These are phyloP conservation scores for Thelonectria discophora DNA, from an alignment of 2,329 filamentous ascomycete genomes.

Conservation along the genomic window DNA sequence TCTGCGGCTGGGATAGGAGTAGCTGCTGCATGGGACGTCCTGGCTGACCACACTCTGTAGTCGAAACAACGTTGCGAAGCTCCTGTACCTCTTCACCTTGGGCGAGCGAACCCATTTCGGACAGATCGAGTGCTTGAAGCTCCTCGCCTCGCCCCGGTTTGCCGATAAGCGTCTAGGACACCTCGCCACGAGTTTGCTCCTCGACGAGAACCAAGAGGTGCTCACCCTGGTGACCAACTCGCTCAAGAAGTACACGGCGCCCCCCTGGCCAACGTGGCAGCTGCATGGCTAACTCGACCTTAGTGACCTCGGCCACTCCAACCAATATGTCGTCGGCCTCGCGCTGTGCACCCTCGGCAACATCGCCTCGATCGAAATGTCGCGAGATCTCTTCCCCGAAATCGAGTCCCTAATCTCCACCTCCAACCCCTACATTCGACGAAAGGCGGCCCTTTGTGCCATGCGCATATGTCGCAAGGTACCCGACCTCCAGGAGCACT, in stretches of 20 bases:
- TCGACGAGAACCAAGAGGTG: constrained; percentile 99
- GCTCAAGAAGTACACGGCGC: constrained; percentile 79
- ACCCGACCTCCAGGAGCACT: constrained; percentile 96
- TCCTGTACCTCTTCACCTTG: constrained; percentile 96
- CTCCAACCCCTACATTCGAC: constrained; percentile 96
- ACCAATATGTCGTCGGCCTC: constrained; percentile 97
- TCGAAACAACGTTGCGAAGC: constrained; percentile 98
- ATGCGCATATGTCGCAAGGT: constrained; percentile 99
- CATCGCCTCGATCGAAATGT: constrained; percentile 98
- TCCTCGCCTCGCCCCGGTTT: constrained; percentile 94
- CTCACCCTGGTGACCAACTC: constrained; percentile 97
- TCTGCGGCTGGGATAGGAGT: background rate
- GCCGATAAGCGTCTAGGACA: constrained; percentile 97
- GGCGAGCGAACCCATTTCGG: constrained; percentile 98
- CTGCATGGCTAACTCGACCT: constrained; percentile 28
- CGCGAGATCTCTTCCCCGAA: constrained; percentile 93
- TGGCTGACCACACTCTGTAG: constrained; percentile 56
- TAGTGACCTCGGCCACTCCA: constrained; percentile 95
- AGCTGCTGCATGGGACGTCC: background rate
- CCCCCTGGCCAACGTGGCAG: background rate
- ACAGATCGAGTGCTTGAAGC: constrained; percentile 98
- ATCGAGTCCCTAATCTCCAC: constrained; percentile 92
- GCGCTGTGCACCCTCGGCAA: constrained; percentile 96
- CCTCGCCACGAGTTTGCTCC: constrained; percentile 90
- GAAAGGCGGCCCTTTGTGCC: constrained; percentile 97